Base-by-base conservation (phyloP, 2,329 filamentous ascomycete genomes). In the Dendrostoma leiphaemia region DNA sequence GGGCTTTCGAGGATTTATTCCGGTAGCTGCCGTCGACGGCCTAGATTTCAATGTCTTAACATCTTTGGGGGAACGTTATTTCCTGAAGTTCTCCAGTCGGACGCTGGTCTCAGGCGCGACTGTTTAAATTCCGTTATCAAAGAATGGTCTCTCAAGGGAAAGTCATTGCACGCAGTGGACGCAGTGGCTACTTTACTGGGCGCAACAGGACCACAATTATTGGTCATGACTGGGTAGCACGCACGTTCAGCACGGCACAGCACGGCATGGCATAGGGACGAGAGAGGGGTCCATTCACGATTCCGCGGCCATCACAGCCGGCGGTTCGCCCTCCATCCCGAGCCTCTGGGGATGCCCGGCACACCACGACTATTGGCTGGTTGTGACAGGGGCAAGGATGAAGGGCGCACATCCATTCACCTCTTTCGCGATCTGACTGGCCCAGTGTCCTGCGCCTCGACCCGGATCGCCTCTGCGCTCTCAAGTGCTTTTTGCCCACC, bases 281-380 rank as follows among this genome's bases (percentile, higher is more conserved):
- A 19, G 37, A 13, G 24, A 13, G 37, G 13, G 37, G 38, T 13
- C 38, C 21, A 41, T 41, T n/a, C n/a, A n/a, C 38, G 26, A 19
- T 17, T 24, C 23, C 12, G 19, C 28, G 28, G 37, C 15, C 34
- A 21, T 12, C 37, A 31, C 40, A 41, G 47, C 45, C 21, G 50
- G 53, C 53, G 53, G 32, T 19, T 55, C 48, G 53, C 53, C 48
- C 38, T 54, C 35, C 35, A 7, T 32, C 44, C 51, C 51, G 34
- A 40, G 38, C 15, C 40, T 34, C 52, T 51, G 34, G 48, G 41
- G 34, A 45, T 41, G 23, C 4, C 21, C 19, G n/a, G 23, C 26
- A 10, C 34, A 10, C 9, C 9, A 3, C 12, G 10, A 17, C 31
- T 2, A 57, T 54, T 54, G 54, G 54, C 45, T 38, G 8, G 17